Base-by-base conservation (phyloP, 2,329 filamentous ascomycete species). In the Shiraia sp. region DNA sequence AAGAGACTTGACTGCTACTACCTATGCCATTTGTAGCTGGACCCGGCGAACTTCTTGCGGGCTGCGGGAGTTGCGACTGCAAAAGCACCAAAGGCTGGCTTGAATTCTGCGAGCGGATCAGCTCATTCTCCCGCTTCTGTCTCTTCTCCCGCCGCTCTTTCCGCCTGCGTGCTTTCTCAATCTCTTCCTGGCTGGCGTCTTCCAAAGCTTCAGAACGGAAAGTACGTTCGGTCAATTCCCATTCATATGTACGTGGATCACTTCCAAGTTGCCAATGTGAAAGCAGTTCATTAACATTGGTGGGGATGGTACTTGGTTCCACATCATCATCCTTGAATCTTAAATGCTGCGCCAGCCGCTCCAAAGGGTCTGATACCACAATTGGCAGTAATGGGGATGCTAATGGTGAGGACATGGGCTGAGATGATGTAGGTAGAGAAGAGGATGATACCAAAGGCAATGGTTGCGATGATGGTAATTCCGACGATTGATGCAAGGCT, bases 201-300 rank as follows among this genome's bases (percentile, higher is more conserved):
- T 72, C 65, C 4, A 59, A 55, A 12, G 45, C 24, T 13, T 66
- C 63, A 19, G 62, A 55, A 9, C 45, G 53, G n/a, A 59, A 32
- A 23, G 48, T 45, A 16, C 55, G 58, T 17, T 67, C 67, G 3
- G 57, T 65, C 2, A 63, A 48, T 15, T 64, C 54, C 70, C 70
- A 76, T 36, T 73, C 65, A 47, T 76, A 77, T 4, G 45, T 47
- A 3, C 36, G 47, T 1, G 71, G 71, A 36, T 75, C 66, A 3
- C 51, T 43, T 16, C 69, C 71, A 2, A 58, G 27, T 7, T 58
- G 47, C 74, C 74, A 77, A 40, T 76, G 74, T 23, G 61, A 52
- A 5, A 76, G 61, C 12, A 75, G 47, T 28, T 65, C 62, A 15
- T 50, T 55, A 4, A 74, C 55, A 12, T 54, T 61, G 10, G 63